Percentiles rank a stretch among this genome's conserved stretches.
These are phyloP conservation scores for Crepidotus variabilis DNA, from an alignment of 768 basidiomycete species.

Conservation along the genomic window DNA sequence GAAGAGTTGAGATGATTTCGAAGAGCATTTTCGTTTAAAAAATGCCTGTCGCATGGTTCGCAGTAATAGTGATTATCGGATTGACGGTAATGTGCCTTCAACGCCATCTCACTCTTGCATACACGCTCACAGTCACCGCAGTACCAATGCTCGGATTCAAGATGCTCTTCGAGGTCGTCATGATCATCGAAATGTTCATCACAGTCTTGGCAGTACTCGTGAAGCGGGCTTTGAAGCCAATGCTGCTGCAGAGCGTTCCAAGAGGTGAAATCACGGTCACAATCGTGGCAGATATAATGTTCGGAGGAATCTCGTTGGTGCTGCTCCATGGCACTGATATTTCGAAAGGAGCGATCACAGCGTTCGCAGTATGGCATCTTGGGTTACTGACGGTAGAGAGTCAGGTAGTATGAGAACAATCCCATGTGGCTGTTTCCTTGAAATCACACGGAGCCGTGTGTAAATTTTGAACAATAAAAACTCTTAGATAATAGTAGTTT, in stretches of 20 bases:
- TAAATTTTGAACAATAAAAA: no score
- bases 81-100: constrained; percentile 49
- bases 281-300: constrained; percentile 46
- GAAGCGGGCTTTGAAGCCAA: constrained; percentile 43
- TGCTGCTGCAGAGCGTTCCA: constrained; percentile 41
- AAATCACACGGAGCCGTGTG: no score
- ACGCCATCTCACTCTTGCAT: constrained; percentile 33
- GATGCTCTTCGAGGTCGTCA: constrained; percentile 36
- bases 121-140: constrained; percentile 39
- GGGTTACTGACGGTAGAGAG: neutral
- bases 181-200: constrained; percentile 33
- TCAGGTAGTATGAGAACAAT: neutral
- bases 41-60: constrained; percentile 36
- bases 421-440: no score
- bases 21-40: constrained; percentile 29
- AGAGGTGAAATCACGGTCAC: constrained; percentile 41
- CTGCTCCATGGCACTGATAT: constrained; percentile 23
- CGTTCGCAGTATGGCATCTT: constrained; percentile 18
- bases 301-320: constrained; percentile 30
- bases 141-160: constrained; percentile 32
- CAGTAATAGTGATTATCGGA: constrained; percentile 41
- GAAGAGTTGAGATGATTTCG: constrained; percentile 50
- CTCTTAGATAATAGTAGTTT: no score
- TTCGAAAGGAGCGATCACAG: constrained; percentile 35
- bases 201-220: constrained; percentile 53